These are phyloP conservation scores for Cercospora sojina DNA, from an alignment of 2,329 filamentous ascomycete species.

Conservation along the genomic window DNA sequence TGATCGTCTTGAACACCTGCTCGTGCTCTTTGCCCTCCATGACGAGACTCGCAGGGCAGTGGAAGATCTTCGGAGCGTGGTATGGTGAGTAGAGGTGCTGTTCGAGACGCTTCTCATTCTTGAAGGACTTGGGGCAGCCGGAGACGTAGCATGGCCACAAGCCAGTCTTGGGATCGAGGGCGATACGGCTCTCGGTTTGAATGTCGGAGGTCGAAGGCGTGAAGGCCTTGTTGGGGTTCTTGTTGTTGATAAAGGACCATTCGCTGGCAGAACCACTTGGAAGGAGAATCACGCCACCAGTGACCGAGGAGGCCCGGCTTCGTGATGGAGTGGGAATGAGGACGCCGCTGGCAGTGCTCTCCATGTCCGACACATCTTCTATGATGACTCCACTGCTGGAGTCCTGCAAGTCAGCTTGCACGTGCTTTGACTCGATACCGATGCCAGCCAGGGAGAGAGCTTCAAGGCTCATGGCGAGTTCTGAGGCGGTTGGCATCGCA, in stretches of 20 bases:
- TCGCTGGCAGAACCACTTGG: conserved; percentile 5
- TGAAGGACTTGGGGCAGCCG: conserved; percentile 14
- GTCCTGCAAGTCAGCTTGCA: neutral
- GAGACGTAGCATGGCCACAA: conserved; percentile 15
- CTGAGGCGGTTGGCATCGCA: neutral
- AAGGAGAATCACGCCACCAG: neutral
- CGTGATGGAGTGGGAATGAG: neutral
- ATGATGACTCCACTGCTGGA: conserved; percentile 1
- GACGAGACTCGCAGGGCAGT: conserved; percentile 16
- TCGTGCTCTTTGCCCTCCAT: neutral
- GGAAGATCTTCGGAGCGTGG: conserved; percentile 19
- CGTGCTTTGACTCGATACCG: neutral
- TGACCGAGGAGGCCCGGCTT: conserved; percentile 8
- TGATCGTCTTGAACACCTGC: conserved; percentile 24
- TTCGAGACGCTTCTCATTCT: conserved; percentile 9
- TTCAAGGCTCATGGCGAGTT: neutral
- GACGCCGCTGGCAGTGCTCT: conserved; percentile 1
- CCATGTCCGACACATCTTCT: neutral
- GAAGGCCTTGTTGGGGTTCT: neutral
- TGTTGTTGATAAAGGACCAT: conserved; percentile 16
- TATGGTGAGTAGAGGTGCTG: conserved; percentile 19
- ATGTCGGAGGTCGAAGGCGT: neutral
- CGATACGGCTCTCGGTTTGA: neutral
- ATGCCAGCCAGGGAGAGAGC: neutral
- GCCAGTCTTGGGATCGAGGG: neutral